phyloP scores from a whole-genome alignment of 1,284 basidiomycete species.

The Naganishia sp. region DNA sequence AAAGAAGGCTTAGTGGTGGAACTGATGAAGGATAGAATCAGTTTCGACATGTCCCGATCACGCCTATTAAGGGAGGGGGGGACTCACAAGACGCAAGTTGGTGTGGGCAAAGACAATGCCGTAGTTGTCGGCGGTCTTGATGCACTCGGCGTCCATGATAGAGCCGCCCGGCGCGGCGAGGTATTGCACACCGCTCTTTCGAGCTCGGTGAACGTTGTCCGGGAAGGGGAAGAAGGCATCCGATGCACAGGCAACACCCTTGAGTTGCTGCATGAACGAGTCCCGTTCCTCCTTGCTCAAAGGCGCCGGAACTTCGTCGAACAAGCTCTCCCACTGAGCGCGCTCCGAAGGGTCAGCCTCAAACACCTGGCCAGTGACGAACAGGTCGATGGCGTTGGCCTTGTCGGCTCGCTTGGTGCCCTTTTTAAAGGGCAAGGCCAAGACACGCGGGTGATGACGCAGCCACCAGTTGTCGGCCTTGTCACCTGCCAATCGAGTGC shows the following conservation, averaged over 20 bases:
- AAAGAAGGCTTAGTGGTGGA: constrained; percentile 35
- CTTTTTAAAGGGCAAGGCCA: constrained; percentile 91
- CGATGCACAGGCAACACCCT: constrained; percentile 85
- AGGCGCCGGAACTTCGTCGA: constrained; percentile 71
- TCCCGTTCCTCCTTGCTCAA: constrained; percentile 72
- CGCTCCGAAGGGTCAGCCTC: constrained; percentile 76
- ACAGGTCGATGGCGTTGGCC: constrained; percentile 96
- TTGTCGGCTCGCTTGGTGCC: constrained; percentile 97
- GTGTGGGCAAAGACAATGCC: constrained; percentile 86
- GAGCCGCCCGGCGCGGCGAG: constrained; percentile 92
- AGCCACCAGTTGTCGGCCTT: constrained; percentile 99
- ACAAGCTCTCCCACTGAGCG: constrained; percentile 85
- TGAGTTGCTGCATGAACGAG: constrained; percentile 70
- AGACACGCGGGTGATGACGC: constrained; percentile 90
- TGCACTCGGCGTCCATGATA: constrained; percentile 94
- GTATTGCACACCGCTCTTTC: constrained; percentile 87
- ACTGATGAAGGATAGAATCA: constrained; percentile 20
- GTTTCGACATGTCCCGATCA: not conserved
- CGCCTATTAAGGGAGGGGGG: not conserved
- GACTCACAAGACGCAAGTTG: constrained; percentile 58
- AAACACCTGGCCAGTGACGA: constrained; percentile 85
- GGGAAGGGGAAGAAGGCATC: constrained; percentile 99
- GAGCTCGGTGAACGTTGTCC: constrained; percentile 93
- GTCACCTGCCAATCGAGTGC: constrained; percentile 92
- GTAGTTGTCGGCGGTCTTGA: constrained; percentile 90